Percentiles rank a stretch among this genome's conserved stretches.
These are phyloP conservation scores for Penicillium salamii DNA, from an alignment of 495 filamentous ascomycete genomes.

Conservation along the genomic window DNA sequence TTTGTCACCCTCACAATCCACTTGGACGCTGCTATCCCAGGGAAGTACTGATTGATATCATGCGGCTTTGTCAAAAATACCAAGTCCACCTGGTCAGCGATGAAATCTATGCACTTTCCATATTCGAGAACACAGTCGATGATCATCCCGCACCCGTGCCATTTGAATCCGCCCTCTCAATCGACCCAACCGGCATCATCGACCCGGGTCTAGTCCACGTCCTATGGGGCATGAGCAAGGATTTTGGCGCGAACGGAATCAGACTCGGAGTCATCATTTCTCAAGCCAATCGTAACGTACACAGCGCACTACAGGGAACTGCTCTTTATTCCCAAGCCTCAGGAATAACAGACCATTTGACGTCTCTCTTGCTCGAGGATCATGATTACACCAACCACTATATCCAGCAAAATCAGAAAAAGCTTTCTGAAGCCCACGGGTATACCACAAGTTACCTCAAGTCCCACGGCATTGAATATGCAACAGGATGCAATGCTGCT, in stretches of 20 bases:
- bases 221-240: conserved; percentile 60
- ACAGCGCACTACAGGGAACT: conserved; percentile 34
- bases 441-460: conserved; percentile 35
- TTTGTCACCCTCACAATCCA: conserved; percentile 63
- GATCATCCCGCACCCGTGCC: conserved; percentile 17
- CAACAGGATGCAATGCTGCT: conserved; percentile 42
- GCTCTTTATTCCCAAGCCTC: conserved; percentile 47
- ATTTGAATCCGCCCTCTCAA: conserved; percentile 54
- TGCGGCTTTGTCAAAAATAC: conserved; percentile 53
- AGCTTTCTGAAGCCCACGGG: conserved; percentile 34
- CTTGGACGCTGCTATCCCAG: conserved; percentile 55
- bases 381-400: conserved; percentile 43
- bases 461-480: conserved; percentile 39
- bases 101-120: conserved; percentile 60
- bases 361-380: conserved; percentile 46
- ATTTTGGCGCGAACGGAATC: conserved; percentile 56
- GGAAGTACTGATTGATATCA: conserved; percentile 42
- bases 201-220: conserved; percentile 53
- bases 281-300: conserved; percentile 39
- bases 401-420: conserved; percentile 35
- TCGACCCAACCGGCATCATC: conserved; percentile 48
- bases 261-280: conserved; percentile 54
- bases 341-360: conserved; percentile 42
- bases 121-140: conserved; percentile 41
- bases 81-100: conserved; percentile 59